Base-by-base conservation (phyloP, 306 rosid species). In the Vicia sativa region DNA sequence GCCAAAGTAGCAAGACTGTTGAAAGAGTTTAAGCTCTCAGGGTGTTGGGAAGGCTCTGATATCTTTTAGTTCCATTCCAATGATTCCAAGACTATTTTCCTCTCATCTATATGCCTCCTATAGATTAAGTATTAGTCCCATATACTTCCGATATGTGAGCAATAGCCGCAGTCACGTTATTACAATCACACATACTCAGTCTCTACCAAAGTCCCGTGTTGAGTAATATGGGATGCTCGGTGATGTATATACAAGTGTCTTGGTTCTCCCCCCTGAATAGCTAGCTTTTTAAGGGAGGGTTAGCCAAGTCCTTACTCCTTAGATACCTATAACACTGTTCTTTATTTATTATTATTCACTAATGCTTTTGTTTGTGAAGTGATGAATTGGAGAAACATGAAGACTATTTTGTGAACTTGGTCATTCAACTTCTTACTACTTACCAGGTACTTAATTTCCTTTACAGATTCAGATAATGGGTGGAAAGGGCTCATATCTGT, bases 361-460 rank as follows among this genome's bases (percentile, higher is more conserved):
- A 54, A 73, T 67, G 74, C 46, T 72, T 81, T 68, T 70, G 61
- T 41, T 72, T 82, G 77, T 80, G 34, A 80, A 95, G 99, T 35
- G 96, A 88, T 76, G 97, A 89, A 64, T 77, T 95, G 86, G 99
- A 84, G 79, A 88, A 62, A 64, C 99, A 95, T 39, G 97, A 88
- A 77, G 85, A 81, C 79, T 90, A 82, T 86, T 88, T 85, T 75
- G 89, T 84, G 79, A 85, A 85, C 77, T 82, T 95, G 85, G 88
- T 77, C 75, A 67, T 77, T 55, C 79, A 82, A 67, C 99, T 87
- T 28, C 97, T 95, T 71, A 79, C 91, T 67, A 65, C 80, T 46
- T 95, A 88, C 85, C 89, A 85, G 99, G 99, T 95, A 82, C 60
- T 45, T 16, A 26, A 48, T 31, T 68, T 67, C 62, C 45, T 65